A percentile compares a stretch with the other conserved stretches of the same genome.
Evolutionary conservation across 306 rosid genomes (phyloP).

Genomic region (Pachyrhizus erosus): DNA sequence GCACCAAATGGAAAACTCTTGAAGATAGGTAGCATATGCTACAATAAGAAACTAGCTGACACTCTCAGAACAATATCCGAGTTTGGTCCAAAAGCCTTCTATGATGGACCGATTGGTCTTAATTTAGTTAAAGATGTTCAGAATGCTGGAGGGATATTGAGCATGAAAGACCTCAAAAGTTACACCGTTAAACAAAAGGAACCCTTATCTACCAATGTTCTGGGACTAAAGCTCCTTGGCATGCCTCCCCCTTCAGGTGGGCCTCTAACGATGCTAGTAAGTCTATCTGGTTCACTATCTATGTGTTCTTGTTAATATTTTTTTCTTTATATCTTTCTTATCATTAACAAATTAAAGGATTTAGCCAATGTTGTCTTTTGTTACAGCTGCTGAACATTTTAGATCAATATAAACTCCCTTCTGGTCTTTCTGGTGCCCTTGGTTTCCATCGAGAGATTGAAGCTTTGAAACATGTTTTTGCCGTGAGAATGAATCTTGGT

Average conservation of each 20-base stretch:
- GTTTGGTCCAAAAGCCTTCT: conserved; percentile 62
- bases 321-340: neutral
- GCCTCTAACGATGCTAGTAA: conserved; percentile 77
- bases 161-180: conserved; percentile 60
- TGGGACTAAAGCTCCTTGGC: conserved; percentile 66
- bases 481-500: conserved; percentile 84
- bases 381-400: conserved; percentile 82
- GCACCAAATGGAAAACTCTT: conserved; percentile 75
- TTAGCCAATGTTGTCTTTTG: conserved; percentile 32
- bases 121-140: conserved; percentile 67
- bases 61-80: conserved; percentile 59
- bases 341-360: neutral
- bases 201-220: conserved; percentile 54
- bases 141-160: conserved; percentile 74
- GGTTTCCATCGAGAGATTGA: conserved; percentile 78
- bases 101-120: conserved; percentile 68
- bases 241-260: conserved; percentile 98
- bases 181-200: conserved; percentile 57
- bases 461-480: conserved; percentile 78
- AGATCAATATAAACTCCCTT: conserved; percentile 64
- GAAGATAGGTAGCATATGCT: conserved; percentile 56
- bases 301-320: neutral
- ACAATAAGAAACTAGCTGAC: conserved; percentile 63
- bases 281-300: neutral
- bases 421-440: conserved; percentile 70